Evolutionary conservation across 179 eudicot species (phyloP), one percentile per base, ranked within the genome.

Genomic region (Pouteria campechiana): DNA sequence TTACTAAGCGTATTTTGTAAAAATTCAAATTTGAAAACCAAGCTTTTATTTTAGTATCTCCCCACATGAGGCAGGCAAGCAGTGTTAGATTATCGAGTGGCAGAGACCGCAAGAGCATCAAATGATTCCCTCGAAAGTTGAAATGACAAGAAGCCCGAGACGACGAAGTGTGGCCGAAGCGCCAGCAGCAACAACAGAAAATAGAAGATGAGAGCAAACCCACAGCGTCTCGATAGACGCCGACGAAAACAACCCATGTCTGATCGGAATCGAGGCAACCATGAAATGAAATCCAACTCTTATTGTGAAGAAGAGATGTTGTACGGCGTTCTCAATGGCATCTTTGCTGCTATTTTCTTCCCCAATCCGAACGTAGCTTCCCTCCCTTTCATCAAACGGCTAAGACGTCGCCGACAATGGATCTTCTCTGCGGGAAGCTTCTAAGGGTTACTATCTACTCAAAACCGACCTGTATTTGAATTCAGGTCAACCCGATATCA

Each of bases 341-440:
- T 68, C 23, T 31, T 45, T 11, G 15, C 58, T 7, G 58, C 54
- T 1, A 28, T 73, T 14, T 41, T 64, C 46, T 72, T 48, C 30
- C 54, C 69, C 9, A 39, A 48, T 41, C 60, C 37, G 3, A 12
- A 14, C 13, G 45, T 15, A 16, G 52, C 37, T 10, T 14, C 55
- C 4, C 27, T 17, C 11, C 17, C 60, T 7, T 30, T 56, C 14
- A 1, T 48, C 14, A 53, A 50, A 31, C 63, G 79, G 52, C 15
- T 60, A 34, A 73, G 54, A 51, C 22, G 32, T 68, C 5, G 52
- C 64, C n/a, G 44, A 45, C 1, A 68, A 64, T 35, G 18, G 53
- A 8, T 75, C 79, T 2, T 63, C 53, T 23, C 63, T 73, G 33
- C 50, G 40, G 7, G 57, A 55, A 6, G 72, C 79, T 45, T 60